phyloP scores from a whole-genome alignment of 2,329 filamentous ascomycete species.

The Mollisiaceae sp. region DNA sequence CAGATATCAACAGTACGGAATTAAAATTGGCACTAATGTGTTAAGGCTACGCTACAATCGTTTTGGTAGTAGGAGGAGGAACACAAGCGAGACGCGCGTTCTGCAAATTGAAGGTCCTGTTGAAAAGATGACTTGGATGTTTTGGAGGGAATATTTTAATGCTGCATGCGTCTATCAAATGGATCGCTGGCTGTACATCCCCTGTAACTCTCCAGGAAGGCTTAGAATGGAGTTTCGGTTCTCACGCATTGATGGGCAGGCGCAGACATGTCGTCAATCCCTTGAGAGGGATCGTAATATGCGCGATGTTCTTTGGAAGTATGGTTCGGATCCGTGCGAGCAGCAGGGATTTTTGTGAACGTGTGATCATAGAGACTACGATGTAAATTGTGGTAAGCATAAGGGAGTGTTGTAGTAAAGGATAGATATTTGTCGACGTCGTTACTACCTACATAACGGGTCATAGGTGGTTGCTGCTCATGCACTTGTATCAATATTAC shows the following conservation, averaged over 20 bases:
- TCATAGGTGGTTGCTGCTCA: too few species aligned
- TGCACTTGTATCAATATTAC: too few species aligned
- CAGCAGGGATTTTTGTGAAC: background rate
- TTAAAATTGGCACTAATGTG: constrained; percentile 12
- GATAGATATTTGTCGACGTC: too few species aligned
- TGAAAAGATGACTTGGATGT: constrained; percentile 17
- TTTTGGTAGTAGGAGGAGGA: constrained; percentile 16
- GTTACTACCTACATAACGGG: too few species aligned
- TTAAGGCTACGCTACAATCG: constrained; percentile 20
- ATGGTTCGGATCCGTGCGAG: background rate
- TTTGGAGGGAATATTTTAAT: constrained; percentile 24
- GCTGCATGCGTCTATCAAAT: constrained; percentile 15
- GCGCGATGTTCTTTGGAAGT: background rate
- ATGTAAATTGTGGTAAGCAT: too few species aligned
- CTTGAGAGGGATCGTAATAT: background rate
- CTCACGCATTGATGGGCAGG: constrained; percentile 29
- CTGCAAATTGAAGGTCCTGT: constrained; percentile 23
- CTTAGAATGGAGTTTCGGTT: constrained; percentile 27
- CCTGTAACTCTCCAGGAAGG: background rate
- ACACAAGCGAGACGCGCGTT: constrained; percentile 18
- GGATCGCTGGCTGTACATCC: constrained; percentile 1
- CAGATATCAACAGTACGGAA: background rate
- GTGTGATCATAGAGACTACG: too few species aligned
- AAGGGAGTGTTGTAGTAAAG: too few species aligned
- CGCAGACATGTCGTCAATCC: constrained; percentile 6